phyloP scores from a whole-genome alignment of 23 red algal genomes.

The Agarophyton chilense region DNA sequence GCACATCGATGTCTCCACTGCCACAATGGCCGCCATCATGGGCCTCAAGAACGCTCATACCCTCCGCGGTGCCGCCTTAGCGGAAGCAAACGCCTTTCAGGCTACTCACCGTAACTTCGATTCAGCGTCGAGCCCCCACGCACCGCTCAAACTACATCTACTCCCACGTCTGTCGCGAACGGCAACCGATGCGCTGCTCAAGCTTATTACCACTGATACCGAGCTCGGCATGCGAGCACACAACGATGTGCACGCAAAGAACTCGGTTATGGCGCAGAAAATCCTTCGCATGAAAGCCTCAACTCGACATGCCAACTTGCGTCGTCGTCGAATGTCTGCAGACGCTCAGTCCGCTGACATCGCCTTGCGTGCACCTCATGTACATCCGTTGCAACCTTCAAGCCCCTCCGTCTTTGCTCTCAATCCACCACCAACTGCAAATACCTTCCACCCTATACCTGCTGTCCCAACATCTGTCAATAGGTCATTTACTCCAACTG shows the following conservation, averaged over 20 bases:
- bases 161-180: slow-evolving; percentile 33
- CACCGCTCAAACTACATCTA: slow-evolving; percentile 27
- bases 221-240: slow-evolving; percentile 50
- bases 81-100: slow-evolving; percentile 5
- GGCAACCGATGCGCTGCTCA: slow-evolving; percentile 47
- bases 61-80: slow-evolving; percentile 49
- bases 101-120: slow-evolving; percentile 19
- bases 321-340: slow-evolving; percentile 36
- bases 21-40: slow-evolving; percentile 65
- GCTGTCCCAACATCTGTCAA: background rate
- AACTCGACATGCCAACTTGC: slow-evolving; percentile 29
- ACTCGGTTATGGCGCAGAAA: slow-evolving; percentile 45
- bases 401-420: background rate
- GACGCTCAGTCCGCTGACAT: slow-evolving; percentile 21
- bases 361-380: background rate
- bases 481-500: slow-evolving; percentile 25
- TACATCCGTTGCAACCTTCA: background rate
- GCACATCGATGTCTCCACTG: slow-evolving; percentile 56
- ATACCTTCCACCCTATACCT: background rate
- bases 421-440: background rate
- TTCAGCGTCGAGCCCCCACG: background rate
- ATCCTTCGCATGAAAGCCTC: slow-evolving; percentile 33
- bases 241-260: slow-evolving; percentile 36
- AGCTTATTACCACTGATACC: slow-evolving; percentile 50
- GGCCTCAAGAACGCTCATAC: slow-evolving; percentile 51